Base-by-base conservation (phyloP, 2,329 filamentous ascomycete species). In the Venturia carpophila region DNA sequence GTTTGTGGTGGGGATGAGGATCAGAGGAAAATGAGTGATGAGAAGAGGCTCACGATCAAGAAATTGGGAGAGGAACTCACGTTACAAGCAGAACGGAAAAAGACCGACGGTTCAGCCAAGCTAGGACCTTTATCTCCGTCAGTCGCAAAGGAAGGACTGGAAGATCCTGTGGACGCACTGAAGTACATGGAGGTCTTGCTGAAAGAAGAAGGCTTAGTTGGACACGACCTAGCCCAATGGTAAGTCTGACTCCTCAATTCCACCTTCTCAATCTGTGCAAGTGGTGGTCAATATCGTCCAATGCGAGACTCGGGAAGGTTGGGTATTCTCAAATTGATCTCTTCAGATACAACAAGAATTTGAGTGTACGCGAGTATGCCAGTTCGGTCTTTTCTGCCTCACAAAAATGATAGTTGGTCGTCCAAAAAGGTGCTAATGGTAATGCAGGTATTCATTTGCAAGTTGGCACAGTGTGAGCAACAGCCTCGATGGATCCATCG, bases 21-120 rank as follows among this genome's bases (percentile, higher is more conserved):
- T 5, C 13, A 47, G 6, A 41, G 27, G 52, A 47, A 39, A 17
- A 64, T 27, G 41, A 64, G 63, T n/a, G 63, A 64, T 9, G 47
- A 56, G 21, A 47, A 43, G 45, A 64, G 63, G 49, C 43, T 21
- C 15, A 42, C 24, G 37, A 64, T 64, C 67, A 69, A 65, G 17
- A 64, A 70, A 11, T 60, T 68, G 2, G 58, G 66, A 6, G 41
- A 67, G 39, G 60, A 63, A 3, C 64, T 70, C 58, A 47, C 67
- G 24, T 55, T 66, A 2, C 74, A 71, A 13, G 70, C 73, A 62
- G 67, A 68, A 15, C 69, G 70, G 37, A 64, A 41, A 24, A 47
- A n/a, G 30, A 24, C 39, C 42, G 60, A 42, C 24, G 37, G 39
- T 17, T 27, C 24, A 24, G n/a, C 30, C 39, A 52, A 52, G 52